These are phyloP conservation scores for Jatropha curcas DNA, from an alignment of 345 rosid species.

Conservation along the genomic window DNA sequence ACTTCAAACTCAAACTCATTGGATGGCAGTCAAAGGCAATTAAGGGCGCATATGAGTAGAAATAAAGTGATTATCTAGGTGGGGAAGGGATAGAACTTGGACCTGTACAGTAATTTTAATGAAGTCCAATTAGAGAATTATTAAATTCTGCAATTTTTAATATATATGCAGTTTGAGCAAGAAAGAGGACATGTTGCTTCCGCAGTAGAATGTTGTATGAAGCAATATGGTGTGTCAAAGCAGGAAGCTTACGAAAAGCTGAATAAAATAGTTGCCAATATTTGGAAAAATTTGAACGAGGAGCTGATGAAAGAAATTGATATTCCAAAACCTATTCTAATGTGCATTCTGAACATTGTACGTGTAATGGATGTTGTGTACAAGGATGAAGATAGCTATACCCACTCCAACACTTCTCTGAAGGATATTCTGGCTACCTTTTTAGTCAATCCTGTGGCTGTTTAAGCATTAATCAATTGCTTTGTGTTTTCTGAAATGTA, in stretches of 20 bases:
- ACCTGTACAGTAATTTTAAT: too few species aligned
- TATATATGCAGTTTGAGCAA: conserved; percentile 1
- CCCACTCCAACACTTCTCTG: neutral
- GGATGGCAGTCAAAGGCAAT: too few species aligned
- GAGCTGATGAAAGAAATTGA: conserved; percentile 8
- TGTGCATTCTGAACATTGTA: conserved; percentile 19
- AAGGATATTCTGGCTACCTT: too few species aligned
- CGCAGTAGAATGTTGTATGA: conserved; percentile 10
- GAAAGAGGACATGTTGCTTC: conserved; percentile 22
- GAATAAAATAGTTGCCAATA: neutral
- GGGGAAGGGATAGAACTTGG: too few species aligned
- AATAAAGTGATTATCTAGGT: too few species aligned
- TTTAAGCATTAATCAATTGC: too few species aligned
- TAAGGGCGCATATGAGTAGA: too few species aligned
- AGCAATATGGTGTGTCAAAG: conserved; percentile 10
- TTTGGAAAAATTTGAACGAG: conserved; percentile 35
- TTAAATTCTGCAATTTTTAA: too few species aligned
- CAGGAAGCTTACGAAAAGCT: conserved; percentile 15
- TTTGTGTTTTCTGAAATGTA: too few species aligned
- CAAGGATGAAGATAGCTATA: conserved; percentile 9
- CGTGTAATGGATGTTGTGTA: conserved; percentile 26
- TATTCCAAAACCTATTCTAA: conserved; percentile 20
- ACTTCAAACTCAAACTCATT: too few species aligned
- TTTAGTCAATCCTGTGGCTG: too few species aligned
- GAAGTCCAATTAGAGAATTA: too few species aligned